Conservation (phyloP, 1,284 basidiomycete species). For the Hypsizygus ulmarius region DNA sequence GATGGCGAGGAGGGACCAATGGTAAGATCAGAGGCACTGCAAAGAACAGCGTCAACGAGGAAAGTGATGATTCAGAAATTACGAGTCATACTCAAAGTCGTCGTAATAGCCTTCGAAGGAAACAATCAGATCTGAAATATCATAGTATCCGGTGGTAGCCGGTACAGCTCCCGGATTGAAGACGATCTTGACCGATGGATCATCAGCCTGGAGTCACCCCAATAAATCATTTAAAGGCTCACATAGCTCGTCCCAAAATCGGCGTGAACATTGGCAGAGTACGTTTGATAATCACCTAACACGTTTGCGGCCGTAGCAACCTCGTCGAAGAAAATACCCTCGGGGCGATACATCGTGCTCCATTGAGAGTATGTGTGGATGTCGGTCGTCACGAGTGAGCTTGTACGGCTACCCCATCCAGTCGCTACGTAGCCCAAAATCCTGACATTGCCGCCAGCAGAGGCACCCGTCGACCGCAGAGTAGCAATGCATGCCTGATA, state of each 20-base stretch:
- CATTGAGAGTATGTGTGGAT: conserved; percentile 35
- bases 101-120: conserved; percentile 19
- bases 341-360: conserved; percentile 26
- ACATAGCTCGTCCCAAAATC: conserved; percentile 13
- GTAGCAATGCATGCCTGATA: conserved; percentile 32
- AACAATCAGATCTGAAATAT: conserved; percentile 21
- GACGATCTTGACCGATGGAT: conserved; percentile 11
- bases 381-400: conserved; percentile 24
- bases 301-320: conserved; percentile 11
- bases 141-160: conserved; percentile 16
- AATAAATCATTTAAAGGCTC: neutral
- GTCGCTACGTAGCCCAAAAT: conserved; percentile 37
- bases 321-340: conserved; percentile 41
- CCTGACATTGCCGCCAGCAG: conserved; percentile 26
- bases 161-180: conserved; percentile 20
- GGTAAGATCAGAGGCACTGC: conserved; percentile 7
- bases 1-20: conserved; percentile 16
- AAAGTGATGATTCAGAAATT: neutral
- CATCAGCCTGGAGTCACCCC: neutral
- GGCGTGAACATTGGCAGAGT: conserved; percentile 4
- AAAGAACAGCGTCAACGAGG: neutral
- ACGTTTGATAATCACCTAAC: conserved; percentile 12
- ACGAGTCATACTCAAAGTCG: conserved; percentile 17
- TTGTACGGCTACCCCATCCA: conserved; percentile 19
- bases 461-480: conserved; percentile 18